Evolutionary conservation across 805 yeast species (phyloP).

Genomic region (Wickerhamiella spandovensis): DNA sequence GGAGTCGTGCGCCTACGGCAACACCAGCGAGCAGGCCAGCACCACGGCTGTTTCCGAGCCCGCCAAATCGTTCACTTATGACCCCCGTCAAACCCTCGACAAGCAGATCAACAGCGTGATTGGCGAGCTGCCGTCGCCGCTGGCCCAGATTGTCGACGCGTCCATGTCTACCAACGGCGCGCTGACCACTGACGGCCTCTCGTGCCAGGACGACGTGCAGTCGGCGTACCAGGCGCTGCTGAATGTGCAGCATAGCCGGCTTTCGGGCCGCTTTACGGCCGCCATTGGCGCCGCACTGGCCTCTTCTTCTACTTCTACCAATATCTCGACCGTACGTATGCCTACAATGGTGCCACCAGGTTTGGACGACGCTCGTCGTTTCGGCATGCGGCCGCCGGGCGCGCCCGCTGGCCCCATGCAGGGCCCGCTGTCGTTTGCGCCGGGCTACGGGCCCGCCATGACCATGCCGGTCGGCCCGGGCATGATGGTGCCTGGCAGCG

Average conservation of each 20-base stretch:
- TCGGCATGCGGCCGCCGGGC: not conserved
- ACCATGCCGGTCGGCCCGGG: not conserved
- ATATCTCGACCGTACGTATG: not conserved
- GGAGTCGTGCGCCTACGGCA: conserved; percentile 29
- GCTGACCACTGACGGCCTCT: not conserved
- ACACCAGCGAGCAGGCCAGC: conserved; percentile 43
- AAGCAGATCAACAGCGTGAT: conserved; percentile 24
- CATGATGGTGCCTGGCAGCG: not conserved
- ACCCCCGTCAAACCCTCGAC: conserved; percentile 27
- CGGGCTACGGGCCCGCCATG: not conserved
- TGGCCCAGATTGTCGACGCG: conserved; percentile 23
- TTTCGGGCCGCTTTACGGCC: not conserved
- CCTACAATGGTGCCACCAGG: not conserved
- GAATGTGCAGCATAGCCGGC: not conserved
- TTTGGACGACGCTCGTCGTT: not conserved
- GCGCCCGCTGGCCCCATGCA: not conserved
- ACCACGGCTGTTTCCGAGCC: conserved; percentile 67
- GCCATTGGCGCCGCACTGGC: not conserved
- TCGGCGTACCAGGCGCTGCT: not conserved
- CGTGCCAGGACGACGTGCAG: not conserved
- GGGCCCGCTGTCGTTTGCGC: not conserved
- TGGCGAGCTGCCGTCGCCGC: conserved; percentile 17
- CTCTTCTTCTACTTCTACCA: not conserved
- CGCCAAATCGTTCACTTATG: conserved; percentile 60
- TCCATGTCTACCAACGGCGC: conserved; percentile 5